Conservation (phyloP, 2,329 filamentous ascomycete genomes). For the Ophiosphaerella korrae region DNA sequence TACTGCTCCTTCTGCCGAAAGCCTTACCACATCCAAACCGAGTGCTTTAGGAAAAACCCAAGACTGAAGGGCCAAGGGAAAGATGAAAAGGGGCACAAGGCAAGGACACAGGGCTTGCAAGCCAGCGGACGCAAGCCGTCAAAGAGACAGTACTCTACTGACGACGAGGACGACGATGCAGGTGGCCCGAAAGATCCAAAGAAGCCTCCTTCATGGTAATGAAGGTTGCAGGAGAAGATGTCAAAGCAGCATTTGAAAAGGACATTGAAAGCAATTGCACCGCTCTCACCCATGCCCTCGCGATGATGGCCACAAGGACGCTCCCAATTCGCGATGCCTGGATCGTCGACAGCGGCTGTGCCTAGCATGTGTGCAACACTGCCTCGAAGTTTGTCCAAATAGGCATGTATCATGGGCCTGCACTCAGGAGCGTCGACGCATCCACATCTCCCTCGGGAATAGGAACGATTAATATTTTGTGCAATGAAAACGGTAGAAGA, state of each 20-base stretch:
- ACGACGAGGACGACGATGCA: no score
- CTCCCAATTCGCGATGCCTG: conserved; percentile 11
- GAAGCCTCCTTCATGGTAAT: conserved; percentile 5
- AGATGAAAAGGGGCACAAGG: no score
- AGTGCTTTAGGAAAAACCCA: no score
- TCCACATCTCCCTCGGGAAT: neutral
- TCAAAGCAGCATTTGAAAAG: conserved; percentile 6
- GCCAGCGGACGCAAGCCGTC: no score
- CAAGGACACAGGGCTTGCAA: no score
- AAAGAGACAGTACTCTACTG: no score
- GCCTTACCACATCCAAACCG: no score
- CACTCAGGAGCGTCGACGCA: neutral
- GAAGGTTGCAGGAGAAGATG: conserved; percentile 4
- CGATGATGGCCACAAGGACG: conserved; percentile 10
- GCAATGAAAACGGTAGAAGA: neutral
- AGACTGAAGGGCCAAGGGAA: no score
- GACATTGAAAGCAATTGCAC: conserved; percentile 1
- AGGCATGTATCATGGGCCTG: neutral
- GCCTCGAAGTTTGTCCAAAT: conserved; percentile 5
- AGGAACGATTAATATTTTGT: neutral
- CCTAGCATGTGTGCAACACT: conserved; percentile 7
- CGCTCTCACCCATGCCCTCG: neutral
- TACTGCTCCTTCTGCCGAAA: no score
- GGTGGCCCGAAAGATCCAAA: no score
- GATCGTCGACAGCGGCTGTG: conserved; percentile 10